These are phyloP conservation scores for Pleurozium schreberi DNA, from an alignment of 225 moss, liverwort and hornwort species.

Conservation along the genomic window DNA sequence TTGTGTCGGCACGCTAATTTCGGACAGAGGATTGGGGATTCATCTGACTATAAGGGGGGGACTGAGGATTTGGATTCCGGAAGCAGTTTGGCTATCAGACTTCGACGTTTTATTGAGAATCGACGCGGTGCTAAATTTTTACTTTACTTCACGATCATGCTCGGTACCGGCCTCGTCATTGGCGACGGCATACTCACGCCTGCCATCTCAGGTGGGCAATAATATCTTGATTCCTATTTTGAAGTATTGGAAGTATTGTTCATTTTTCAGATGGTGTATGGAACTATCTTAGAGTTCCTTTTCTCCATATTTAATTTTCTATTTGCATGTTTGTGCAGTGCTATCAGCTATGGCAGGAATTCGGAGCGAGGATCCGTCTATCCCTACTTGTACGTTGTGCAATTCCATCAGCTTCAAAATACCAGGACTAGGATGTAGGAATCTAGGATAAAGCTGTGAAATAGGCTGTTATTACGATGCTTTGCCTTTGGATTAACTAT, in stretches of 20 bases:
- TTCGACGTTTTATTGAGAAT: slow-evolving; percentile 32
- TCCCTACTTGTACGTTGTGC: slow-evolving; percentile 26
- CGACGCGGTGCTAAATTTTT: slow-evolving; percentile 20
- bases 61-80: not conserved
- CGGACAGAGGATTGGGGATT: slow-evolving; percentile 30
- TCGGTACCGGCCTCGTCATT: slow-evolving; percentile 62
- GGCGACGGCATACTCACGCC: slow-evolving; percentile 87
- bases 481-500: not conserved
- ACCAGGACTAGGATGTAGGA: not conserved
- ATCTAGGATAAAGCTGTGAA: not conserved
- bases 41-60: not conserved
- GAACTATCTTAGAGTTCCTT: not conserved
- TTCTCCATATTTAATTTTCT: not conserved
- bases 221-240: not conserved
- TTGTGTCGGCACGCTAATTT: slow-evolving; percentile 44
- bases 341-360: slow-evolving; percentile 74
- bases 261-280: not conserved
- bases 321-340: slow-evolving; percentile 34
- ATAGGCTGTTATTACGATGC: not conserved
- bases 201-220: slow-evolving; percentile 65
- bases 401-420: not conserved
- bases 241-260: not conserved
- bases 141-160: slow-evolving; percentile 41
- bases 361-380: slow-evolving; percentile 39
- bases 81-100: not conserved